Base-by-base conservation (phyloP, 2,329 filamentous ascomycete genomes). In the Cladorrhinum sp. region DNA sequence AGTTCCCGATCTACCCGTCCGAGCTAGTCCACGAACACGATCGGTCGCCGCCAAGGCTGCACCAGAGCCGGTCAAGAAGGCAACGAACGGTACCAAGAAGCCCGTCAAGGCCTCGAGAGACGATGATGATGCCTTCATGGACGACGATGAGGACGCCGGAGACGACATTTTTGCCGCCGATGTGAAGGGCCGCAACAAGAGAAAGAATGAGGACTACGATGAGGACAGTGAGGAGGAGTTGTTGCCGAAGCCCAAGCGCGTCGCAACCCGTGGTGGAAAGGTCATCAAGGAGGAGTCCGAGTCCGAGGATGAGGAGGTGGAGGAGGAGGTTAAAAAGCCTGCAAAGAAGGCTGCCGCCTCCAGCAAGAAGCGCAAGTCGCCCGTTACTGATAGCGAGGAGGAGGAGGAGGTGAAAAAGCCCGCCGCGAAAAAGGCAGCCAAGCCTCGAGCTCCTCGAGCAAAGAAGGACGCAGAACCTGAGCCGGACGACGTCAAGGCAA, bases 161-260 rank as follows among this genome's bases (percentile, higher is more conserved):
- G 89, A 92, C 65, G 93, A 96, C 68, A 92, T 96, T 20, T 93
- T 93, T 73, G 89, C 88, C 14, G 87, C 89, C 3, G 86, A 91
- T 65, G 83, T 82, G 33, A 89, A 86, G 71, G 83, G 82, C 53
- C 78, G 83, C 50, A 85, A 82, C 60, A 91, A 86, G 71, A 81
- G 84, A 54, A 89, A 86, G 68, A 86, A 86, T 46, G 90, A 95
- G 70, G 88, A 91, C 57, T 91, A 93, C 59, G 89, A 89, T 62
- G 89, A 89, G 62, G 85, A 86, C 20, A 89, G 87, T 52, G 91
- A 95, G 58, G 88, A 92, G 30, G 86, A 91, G 53, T 71, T 84
- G 24, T 73, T 82, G 9, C 82, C 87, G 0, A 82, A 85, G 67
- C 82, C 87, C 1, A 89, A 84, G 71, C 81, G 80, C 46, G 71